Base-by-base conservation (phyloP, 225 moss, liverwort and hornwort species). In the Physcomitrium patens region DNA sequence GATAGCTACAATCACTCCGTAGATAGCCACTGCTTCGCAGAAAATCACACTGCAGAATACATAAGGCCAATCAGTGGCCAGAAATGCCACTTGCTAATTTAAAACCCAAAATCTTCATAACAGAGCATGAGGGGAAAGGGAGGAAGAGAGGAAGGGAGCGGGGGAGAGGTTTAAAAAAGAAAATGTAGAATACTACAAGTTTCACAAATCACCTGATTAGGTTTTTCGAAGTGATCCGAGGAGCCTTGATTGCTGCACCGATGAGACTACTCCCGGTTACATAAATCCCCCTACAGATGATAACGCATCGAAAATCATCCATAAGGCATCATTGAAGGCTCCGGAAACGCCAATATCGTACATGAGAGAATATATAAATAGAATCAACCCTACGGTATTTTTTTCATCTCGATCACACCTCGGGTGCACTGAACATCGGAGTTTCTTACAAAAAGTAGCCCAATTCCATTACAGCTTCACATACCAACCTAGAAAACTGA, bases 1-100 rank as follows among this genome's bases (percentile, higher is more conserved):
- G 75, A 99, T 99, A 49, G 99, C 99, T 57, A 99, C 99, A 80
- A 99, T 99, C 70, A 99, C 99, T 74, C 99, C 99, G 83, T 99
- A 99, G 72, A 99, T 99, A 59, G 99, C 99, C 78, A 99, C 95
- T 54, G 99, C 99, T 72, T 99, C 95, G 82, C 99, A 99, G 57
- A 99, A 99, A 79, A 99, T 99, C 68, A 99, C 93, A 88, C 95
- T 99, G 92, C 82, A 80, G n/a, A 55, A 31, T 52, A 51, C 12
- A 26, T 1, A 77, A 7, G 14, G 12, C 19, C 48, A 22, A 9
- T 84, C 26, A 80, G 50, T 57, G 8, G 61, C 48, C 61, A 37
- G 24, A 20, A 15, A 68, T 31, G 37, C 28, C 43, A 71, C 56
- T 41, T 49, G 13, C 17, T 65, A 14, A 24, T 61, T 19, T 4